Evolutionary conservation across 2,329 filamentous ascomycete genomes (phyloP).

Genomic region (Colletotrichum noveboracense): DNA sequence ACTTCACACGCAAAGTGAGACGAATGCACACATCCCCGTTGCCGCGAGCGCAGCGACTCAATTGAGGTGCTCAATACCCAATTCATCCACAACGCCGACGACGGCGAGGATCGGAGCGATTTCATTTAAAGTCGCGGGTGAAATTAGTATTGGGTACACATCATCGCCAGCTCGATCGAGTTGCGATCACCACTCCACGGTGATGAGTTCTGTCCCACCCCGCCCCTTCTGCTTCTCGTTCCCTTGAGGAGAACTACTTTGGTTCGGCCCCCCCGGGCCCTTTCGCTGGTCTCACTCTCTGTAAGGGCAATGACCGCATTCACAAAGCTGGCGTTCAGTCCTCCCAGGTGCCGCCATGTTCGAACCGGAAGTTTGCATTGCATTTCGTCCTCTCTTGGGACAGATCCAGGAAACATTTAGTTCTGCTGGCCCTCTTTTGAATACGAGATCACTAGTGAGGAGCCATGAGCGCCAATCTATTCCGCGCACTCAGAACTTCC

Average conservation of each 20-base stretch:
- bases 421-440: background rate
- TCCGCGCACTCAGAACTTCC: background rate
- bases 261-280: background rate
- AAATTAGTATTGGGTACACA: fast-evolving
- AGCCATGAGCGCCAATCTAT: background rate
- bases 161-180: background rate
- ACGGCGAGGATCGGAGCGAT: background rate
- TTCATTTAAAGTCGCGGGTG: background rate
- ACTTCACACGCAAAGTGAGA: background rate
- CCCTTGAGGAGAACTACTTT: too few relatives aligned
- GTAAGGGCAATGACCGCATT: background rate
- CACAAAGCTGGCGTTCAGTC: background rate
- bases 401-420: background rate
- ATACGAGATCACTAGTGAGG: background rate
- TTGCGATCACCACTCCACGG: background rate
- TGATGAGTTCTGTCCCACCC: background rate
- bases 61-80: background rate
- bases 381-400: background rate
- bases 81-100: background rate
- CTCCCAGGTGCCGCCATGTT: background rate
- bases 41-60: background rate
- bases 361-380: background rate
- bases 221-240: too few relatives aligned
- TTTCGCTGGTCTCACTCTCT: background rate
- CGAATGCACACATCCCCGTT: fast-evolving